These are phyloP conservation scores for Eragrostis tef DNA, from an alignment of 202 grass and related monocot genomes.

Conservation along the genomic window DNA sequence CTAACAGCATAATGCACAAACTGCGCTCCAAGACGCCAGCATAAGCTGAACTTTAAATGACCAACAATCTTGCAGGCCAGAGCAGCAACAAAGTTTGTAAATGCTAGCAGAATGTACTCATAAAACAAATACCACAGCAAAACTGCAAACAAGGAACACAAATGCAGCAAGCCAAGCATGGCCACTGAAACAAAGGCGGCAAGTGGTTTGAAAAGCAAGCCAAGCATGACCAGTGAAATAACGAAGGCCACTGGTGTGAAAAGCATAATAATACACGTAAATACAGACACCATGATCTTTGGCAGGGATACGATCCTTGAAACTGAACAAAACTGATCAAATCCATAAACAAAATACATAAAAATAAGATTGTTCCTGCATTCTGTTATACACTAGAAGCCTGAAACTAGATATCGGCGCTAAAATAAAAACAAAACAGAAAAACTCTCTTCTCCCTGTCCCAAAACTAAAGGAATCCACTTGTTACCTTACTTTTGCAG, in stretches of 20 bases:
- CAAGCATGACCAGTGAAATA: not conserved
- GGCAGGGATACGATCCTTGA: not conserved
- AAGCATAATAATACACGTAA: not conserved
- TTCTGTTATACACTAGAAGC: conserved; percentile 45
- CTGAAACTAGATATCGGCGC: conserved; percentile 27
- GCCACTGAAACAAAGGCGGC: conserved; percentile 1
- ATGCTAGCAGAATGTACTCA: not conserved
- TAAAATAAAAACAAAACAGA: conserved; percentile 22
- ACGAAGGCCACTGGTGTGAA: not conserved
- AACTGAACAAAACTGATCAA: conserved; percentile 45
- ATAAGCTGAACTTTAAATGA: not conserved
- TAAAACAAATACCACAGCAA: conserved; percentile 3
- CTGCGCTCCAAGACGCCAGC: not conserved
- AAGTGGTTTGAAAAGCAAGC: not conserved
- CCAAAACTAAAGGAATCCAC: conserved; percentile 50
- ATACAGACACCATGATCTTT: conserved; percentile 15
- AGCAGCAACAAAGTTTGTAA: not conserved
- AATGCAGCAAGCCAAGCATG: not conserved
- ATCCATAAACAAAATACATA: not conserved
- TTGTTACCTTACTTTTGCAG: conserved; percentile 46
- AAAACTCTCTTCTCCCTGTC: not conserved
- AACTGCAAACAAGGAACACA: not conserved
- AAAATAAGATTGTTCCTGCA: conserved; percentile 17
- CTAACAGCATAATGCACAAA: not conserved
- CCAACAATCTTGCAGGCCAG: not conserved